Percentiles rank a stretch among this genome's conserved stretches.
These are phyloP conservation scores for Gliomastix tumulicola DNA, from an alignment of 2,329 filamentous ascomycete species.

Conservation along the genomic window DNA sequence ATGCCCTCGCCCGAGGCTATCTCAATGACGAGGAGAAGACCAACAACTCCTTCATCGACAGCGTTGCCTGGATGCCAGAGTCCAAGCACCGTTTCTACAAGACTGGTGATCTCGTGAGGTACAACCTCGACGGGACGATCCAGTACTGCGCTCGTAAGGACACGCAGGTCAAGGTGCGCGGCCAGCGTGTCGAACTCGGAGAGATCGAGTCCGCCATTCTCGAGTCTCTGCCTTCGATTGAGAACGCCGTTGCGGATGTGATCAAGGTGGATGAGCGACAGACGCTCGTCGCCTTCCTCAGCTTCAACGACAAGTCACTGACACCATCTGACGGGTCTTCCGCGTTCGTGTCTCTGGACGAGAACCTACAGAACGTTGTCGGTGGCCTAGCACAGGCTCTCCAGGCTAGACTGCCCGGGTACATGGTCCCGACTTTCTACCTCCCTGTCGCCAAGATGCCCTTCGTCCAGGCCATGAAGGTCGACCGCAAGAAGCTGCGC, in stretches of 20 bases:
- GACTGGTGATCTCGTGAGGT: slow-evolving; percentile 38
- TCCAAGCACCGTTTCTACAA: slow-evolving; percentile 25
- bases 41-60: slow-evolving; percentile 37
- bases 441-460: slow-evolving; percentile 29
- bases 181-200: slow-evolving; percentile 45
- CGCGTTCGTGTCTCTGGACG: too few relatives aligned
- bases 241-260: slow-evolving; percentile 4
- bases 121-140: slow-evolving; percentile 29
- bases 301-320: too few relatives aligned
- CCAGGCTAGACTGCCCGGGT: slow-evolving; percentile 21
- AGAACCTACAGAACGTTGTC: too few relatives aligned
- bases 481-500: background rate
- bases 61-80: slow-evolving; percentile 34
- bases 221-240: background rate
- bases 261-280: background rate
- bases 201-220: slow-evolving; percentile 8
- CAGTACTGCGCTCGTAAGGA: slow-evolving; percentile 45
- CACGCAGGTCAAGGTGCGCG: slow-evolving; percentile 50
- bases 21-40: slow-evolving; percentile 44
- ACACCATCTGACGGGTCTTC: too few relatives aligned
- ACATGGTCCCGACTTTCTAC: slow-evolving; percentile 34
- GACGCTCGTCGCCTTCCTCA: slow-evolving; percentile 2
- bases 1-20: slow-evolving; percentile 48
- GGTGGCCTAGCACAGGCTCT: too few relatives aligned
- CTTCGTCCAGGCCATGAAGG: slow-evolving; percentile 6